A percentile compares a stretch with the other conserved stretches of the same genome.
phyloP scores from a whole-genome alignment of 2,329 filamentous ascomycete genomes.

The Coniella lustricola region DNA sequence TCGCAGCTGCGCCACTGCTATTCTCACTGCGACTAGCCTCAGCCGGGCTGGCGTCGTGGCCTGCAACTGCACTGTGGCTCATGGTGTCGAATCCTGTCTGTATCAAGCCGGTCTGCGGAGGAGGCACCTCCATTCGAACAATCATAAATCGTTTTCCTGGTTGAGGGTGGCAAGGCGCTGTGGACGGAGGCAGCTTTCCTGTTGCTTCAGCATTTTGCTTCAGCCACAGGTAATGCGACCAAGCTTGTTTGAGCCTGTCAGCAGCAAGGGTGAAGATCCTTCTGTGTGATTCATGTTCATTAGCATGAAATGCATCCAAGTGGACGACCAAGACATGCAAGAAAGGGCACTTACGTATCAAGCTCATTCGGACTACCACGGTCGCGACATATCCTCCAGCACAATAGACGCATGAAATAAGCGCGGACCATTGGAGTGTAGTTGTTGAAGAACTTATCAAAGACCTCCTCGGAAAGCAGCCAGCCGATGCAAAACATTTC shows the following conservation, averaged over 20 bases:
- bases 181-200: constrained; percentile 56
- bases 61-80: constrained; percentile 29
- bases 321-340: constrained; percentile 17
- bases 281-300: constrained; percentile 35
- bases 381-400: constrained; percentile 80
- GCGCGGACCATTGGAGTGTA: constrained; percentile 95
- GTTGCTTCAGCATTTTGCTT: constrained; percentile 57
- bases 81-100: constrained; percentile 15
- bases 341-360: constrained; percentile 54
- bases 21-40: constrained; percentile 13
- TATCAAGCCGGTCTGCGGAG: constrained; percentile 40
- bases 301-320: not conserved
- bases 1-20: constrained; percentile 15
- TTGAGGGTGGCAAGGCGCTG: constrained; percentile 75
- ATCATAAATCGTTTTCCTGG: constrained; percentile 84
- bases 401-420: constrained; percentile 85
- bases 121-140: constrained; percentile 65
- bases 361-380: constrained; percentile 57
- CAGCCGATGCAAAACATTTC: constrained; percentile 65
- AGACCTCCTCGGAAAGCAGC: constrained; percentile 66
- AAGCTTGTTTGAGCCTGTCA: constrained; percentile 62
- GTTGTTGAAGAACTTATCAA: constrained; percentile 79
- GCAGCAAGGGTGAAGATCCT: constrained; percentile 63
- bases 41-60: constrained; percentile 30
- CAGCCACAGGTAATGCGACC: constrained; percentile 73